Base-by-base conservation (phyloP, 495 filamentous ascomycete species). In the Lichenothelia convexa region DNA sequence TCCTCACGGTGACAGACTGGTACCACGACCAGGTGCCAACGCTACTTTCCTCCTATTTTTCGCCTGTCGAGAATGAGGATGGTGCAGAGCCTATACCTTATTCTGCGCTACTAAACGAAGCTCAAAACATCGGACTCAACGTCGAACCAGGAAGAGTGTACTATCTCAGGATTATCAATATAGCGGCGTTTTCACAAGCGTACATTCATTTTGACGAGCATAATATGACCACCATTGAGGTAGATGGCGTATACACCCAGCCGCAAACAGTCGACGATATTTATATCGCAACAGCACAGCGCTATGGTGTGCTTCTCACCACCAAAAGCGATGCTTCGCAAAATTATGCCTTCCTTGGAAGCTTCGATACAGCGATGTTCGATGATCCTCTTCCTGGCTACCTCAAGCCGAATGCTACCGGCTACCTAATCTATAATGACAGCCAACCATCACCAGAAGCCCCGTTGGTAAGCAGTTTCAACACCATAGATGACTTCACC, bases 1-100 rank as follows among this genome's bases (percentile, higher is more conserved):
- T 73, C 7, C 48, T 75, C 5, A 54, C 72, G 47, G 54, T 75
- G n/a, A 61, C 65, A 23, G 71, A 75, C 39, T 66, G 69, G 46
- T 27, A 27, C 42, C 68, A 75, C 38, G 64, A 70, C 62, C 37
- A 38, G 35, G 19, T 67, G 60, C 61, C 49, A 57, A 2, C 63
- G 65, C 7, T 66, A 71, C 38, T 58, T 61, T 1, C 42, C 60
- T 15, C 62, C 61, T 5, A 44, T 75, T 13, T 36, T 71, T 3
- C 56, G 74, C 21, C 72, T 71, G 13, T 13, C 13, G 7, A 27
- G 24, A 27, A 27, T 13, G 7, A 7, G 27, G 41, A 34, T 15
- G 33, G 38, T 18, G 38, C 41, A 9, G 44, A 38, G 2, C 24
- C 39, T 3, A 22, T 32, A 9, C 29, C 27, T 21, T 42, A 40